A percentile compares a stretch with the other conserved stretches of the same genome.
phyloP scores from a whole-genome alignment of 306 rosid genomes.

The Cucurbita pepo region DNA sequence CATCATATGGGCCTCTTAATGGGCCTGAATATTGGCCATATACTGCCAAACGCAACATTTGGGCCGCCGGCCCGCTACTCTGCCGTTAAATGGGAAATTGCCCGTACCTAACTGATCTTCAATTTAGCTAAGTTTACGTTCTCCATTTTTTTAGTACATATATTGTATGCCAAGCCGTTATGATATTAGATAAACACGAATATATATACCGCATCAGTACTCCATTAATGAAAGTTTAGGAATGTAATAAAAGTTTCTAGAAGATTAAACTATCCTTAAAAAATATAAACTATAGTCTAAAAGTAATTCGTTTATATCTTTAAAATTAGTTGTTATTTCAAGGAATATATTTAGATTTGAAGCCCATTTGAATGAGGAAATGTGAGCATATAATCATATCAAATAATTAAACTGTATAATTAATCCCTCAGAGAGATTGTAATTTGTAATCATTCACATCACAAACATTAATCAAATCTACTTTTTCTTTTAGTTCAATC shows the following conservation, averaged over 20 bases:
- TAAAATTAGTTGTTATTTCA: neutral
- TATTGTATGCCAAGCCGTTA: too few species aligned
- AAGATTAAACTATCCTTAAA: neutral
- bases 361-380: neutral
- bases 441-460: neutral
- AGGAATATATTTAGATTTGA: neutral
- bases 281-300: neutral
- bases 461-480: neutral
- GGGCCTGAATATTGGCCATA: neutral
- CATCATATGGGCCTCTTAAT: neutral
- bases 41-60: neutral
- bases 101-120: too few species aligned
- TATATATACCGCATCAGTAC: too few species aligned
- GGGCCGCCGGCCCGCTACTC: neutral
- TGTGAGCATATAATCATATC: neutral
- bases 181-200: too few species aligned
- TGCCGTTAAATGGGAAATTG: neutral
- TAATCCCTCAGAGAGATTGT: neutral
- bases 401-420: neutral
- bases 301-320: neutral
- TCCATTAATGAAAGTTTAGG: too few species aligned
- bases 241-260: too few species aligned
- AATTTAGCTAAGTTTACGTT: neutral
- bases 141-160: too few species aligned
- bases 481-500: neutral